phyloP scores from a whole-genome alignment of 768 basidiomycete genomes.

The Galerina sulciceps region DNA sequence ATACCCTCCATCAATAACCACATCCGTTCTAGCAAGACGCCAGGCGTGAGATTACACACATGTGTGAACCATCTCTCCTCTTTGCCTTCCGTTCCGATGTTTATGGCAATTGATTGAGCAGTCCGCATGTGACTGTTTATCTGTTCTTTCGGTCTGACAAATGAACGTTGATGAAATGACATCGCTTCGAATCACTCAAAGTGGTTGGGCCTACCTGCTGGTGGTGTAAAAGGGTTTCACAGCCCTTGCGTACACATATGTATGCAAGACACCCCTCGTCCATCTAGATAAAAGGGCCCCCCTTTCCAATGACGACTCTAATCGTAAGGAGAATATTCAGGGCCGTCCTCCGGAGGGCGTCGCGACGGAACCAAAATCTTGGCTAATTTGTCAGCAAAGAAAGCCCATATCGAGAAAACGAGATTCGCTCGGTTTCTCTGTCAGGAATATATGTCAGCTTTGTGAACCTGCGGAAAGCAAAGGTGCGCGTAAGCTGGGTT shows the following conservation, averaged over 20 bases:
- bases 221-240: neutral
- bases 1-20: constrained; percentile 22
- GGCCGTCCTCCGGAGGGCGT: constrained; percentile 15
- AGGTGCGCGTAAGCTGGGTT: neutral
- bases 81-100: constrained; percentile 38
- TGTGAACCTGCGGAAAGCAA: neutral
- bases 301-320: neutral
- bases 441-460: constrained; percentile 6
- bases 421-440: constrained; percentile 6
- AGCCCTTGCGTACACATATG: neutral
- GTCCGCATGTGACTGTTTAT: constrained; percentile 33
- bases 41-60: constrained; percentile 39
- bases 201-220: neutral
- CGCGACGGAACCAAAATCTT: constrained; percentile 18
- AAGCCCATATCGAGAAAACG: constrained; percentile 13
- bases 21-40: constrained; percentile 27
- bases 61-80: constrained; percentile 28
- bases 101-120: constrained; percentile 30
- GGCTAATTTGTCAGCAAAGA: constrained; percentile 14
- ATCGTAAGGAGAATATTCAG: neutral
- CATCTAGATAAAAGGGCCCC: neutral
- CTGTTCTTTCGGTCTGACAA: constrained; percentile 2
- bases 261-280: neutral
- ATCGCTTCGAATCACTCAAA: neutral
- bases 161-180: constrained; percentile 6